phyloP scores from a whole-genome alignment of 1,139 yeast genomes.

The Hanseniaspora gamundiae region DNA sequence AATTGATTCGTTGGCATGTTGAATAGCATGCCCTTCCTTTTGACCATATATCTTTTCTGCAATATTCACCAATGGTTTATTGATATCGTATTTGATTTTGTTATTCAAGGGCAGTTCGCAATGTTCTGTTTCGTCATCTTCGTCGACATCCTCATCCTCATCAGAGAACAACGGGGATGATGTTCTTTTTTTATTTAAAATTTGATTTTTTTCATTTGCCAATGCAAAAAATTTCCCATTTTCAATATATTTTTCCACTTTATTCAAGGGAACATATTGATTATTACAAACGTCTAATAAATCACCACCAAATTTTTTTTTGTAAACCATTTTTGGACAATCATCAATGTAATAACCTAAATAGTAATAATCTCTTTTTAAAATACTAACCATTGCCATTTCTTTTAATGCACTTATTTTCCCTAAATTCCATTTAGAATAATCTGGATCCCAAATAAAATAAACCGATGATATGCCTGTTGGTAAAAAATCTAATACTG shows the following conservation, averaged over 20 bases:
- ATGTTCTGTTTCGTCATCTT: conserved; percentile 4
- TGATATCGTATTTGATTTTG: conserved; percentile 7
- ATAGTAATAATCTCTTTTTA: conserved; percentile 41
- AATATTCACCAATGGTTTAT: conserved; percentile 18
- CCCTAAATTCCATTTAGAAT: conserved; percentile 59
- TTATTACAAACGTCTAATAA: conserved; percentile 42
- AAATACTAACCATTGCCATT: conserved; percentile 33
- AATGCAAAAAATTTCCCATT: conserved; percentile 34
- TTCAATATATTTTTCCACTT: conserved; percentile 24
- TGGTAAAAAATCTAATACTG: conserved; percentile 70
- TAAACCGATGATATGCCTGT: conserved; percentile 73
- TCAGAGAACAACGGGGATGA: not conserved
- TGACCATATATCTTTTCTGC: conserved; percentile 30
- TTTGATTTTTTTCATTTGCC: conserved; percentile 7
- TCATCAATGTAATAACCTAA: conserved; percentile 71
- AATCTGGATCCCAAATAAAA: conserved; percentile 82
- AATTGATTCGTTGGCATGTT: conserved; percentile 21
- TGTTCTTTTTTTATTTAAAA: too few relatives aligned
- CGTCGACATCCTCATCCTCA: conserved; percentile 6
- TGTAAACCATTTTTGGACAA: conserved; percentile 75
- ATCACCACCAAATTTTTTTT: conserved; percentile 68
- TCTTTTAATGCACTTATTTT: conserved; percentile 69
- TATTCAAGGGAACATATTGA: conserved; percentile 33
- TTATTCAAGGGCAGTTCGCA: conserved; percentile 13
- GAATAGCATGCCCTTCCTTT: conserved; percentile 17